Conservation (phyloP, 2,329 filamentous ascomycete genomes). For the Aspergillus sp. region DNA sequence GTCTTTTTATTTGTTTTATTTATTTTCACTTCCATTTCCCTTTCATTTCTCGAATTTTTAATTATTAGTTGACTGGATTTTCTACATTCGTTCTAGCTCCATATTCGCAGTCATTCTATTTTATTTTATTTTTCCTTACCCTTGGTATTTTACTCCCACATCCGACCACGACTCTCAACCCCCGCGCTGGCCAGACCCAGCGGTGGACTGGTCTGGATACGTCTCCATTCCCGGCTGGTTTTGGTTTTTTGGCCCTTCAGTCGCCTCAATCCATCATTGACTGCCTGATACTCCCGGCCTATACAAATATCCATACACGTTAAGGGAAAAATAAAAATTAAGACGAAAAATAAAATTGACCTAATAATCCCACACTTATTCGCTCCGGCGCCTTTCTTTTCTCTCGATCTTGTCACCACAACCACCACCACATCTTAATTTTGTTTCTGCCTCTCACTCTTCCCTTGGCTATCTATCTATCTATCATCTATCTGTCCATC, state of each 20-base stretch:
- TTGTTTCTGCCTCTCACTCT: constrained; percentile 2
- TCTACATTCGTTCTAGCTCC: background rate
- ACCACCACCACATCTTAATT: background rate
- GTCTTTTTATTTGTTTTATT: background rate
- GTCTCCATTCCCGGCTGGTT: constrained; percentile 16
- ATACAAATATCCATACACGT: constrained; percentile 1
- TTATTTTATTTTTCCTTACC: background rate
- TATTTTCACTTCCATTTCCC: background rate
- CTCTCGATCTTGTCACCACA: background rate
- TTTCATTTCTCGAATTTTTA: background rate
- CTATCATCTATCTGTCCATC: constrained; percentile 2
- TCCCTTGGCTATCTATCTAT: background rate
- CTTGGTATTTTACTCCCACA: constrained; percentile 8
- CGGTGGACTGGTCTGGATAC: constrained; percentile 20
- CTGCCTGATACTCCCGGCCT: constrained; percentile 5
- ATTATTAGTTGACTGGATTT: background rate
- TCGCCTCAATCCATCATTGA: constrained; percentile 3
- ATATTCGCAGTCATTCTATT: background rate
- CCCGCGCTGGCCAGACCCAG: constrained; percentile 24
- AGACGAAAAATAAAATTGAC: constrained; percentile 3
- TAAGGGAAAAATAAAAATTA: constrained; percentile 4
- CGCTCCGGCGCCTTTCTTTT: background rate
- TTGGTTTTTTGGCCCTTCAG: constrained; percentile 4
- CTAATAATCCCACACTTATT: background rate
- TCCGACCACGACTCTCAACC: constrained; percentile 5